These are phyloP conservation scores for Blastobotrys muscicola DNA, from an alignment of 805 yeast genomes.

Conservation along the genomic window DNA sequence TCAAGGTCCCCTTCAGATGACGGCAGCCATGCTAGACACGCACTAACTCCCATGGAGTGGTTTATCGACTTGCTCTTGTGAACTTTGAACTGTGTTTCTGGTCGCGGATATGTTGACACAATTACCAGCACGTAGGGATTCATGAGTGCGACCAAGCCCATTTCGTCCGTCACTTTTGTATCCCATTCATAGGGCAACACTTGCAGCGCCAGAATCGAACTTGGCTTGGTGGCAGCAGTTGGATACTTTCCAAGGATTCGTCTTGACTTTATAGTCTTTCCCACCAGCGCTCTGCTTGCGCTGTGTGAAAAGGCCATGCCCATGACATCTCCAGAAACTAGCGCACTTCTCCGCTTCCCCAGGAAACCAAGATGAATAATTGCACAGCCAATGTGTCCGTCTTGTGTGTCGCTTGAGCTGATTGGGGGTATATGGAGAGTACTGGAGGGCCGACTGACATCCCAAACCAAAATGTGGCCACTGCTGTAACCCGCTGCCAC, in stretches of 20 bases:
- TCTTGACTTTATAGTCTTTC: conserved; percentile 38
- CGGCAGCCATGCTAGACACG: conserved; percentile 59
- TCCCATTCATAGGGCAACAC: conserved; percentile 54
- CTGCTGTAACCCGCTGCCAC: conserved; percentile 58
- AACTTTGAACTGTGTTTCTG: conserved; percentile 45
- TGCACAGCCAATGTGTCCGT: conserved; percentile 33
- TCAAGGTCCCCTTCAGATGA: conserved; percentile 23
- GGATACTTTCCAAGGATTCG: conserved; percentile 45
- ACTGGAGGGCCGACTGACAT: conserved; percentile 30
- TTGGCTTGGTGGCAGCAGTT: conserved; percentile 12
- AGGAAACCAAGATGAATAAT: conserved; percentile 40
- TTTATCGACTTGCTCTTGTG: conserved; percentile 37
- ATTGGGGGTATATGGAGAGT: conserved; percentile 26
- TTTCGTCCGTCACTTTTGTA: conserved; percentile 43
- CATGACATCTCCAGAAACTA: conserved; percentile 44
- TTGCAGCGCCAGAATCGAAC: conserved; percentile 34
- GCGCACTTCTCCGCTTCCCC: conserved; percentile 44
- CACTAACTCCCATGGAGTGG: conserved; percentile 28
- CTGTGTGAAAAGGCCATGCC: conserved; percentile 59
- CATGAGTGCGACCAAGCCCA: conserved; percentile 54
- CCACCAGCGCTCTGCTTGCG: conserved; percentile 48
- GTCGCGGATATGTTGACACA: conserved; percentile 43
- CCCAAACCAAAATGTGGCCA: conserved; percentile 68
- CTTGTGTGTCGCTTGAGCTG: conserved; percentile 13
- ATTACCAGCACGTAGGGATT: conserved; percentile 42